A percentile compares a stretch with the other conserved stretches of the same genome.
These are phyloP conservation scores for Alternaria triticina DNA, from an alignment of 2,329 filamentous ascomycete genomes.

Conservation along the genomic window DNA sequence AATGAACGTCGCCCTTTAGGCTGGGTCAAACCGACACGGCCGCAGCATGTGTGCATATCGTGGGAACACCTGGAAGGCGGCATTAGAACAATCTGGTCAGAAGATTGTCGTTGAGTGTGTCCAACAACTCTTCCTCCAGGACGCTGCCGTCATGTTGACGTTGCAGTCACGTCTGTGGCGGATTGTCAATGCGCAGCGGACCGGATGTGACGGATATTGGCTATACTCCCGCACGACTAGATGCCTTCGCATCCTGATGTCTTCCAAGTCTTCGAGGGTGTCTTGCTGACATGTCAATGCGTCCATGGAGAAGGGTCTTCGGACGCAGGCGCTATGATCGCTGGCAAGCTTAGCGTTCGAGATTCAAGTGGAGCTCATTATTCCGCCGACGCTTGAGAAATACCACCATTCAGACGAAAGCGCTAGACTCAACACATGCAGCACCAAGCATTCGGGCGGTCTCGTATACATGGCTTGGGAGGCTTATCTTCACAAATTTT, in stretches of 20 bases:
- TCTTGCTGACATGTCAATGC: background rate
- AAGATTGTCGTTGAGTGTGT: background rate
- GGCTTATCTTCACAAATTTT: conserved; percentile 1
- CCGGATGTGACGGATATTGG: background rate
- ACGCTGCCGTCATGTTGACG: background rate
- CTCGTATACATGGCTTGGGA: conserved; percentile 5
- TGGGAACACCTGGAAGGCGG: background rate
- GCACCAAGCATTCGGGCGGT: conserved; percentile 9
- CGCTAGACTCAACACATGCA: conserved; percentile 3
- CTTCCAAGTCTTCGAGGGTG: background rate
- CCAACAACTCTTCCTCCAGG: background rate
- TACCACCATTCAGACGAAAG: conserved; percentile 7
- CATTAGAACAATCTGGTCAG: background rate
- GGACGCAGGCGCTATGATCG: background rate
- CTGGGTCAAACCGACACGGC: background rate
- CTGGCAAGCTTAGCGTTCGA: conserved; percentile 4
- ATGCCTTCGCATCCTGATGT: background rate
- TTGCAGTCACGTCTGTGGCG: background rate
- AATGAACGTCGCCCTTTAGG: background rate
- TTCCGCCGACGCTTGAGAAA: conserved; percentile 8
- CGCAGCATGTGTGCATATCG: background rate
- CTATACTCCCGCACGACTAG: background rate
- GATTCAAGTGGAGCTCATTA: conserved; percentile 1
- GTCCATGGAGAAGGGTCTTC: background rate
- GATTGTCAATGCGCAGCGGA: background rate